A percentile compares a stretch with the other conserved stretches of the same genome.
phyloP scores from a whole-genome alignment of 2,329 filamentous ascomycete genomes.

The Dothideomycetes sp. region DNA sequence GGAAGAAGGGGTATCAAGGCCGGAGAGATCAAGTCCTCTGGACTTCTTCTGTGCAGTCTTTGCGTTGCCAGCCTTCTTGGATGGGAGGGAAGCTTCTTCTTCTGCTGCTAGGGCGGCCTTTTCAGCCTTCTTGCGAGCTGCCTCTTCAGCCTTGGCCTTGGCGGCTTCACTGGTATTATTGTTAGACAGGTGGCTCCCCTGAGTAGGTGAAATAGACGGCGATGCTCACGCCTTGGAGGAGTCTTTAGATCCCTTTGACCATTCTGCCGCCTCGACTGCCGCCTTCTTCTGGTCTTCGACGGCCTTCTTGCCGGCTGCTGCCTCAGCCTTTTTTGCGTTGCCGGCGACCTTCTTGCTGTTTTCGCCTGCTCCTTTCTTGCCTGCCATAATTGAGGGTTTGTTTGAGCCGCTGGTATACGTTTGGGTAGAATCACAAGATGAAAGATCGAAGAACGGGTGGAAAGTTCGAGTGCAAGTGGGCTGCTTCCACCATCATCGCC shows the following conservation, averaged over 20 bases:
- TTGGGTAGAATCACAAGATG: not conserved
- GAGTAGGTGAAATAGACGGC: constrained; percentile 3
- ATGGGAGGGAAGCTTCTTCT: constrained; percentile 62
- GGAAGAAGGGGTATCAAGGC: constrained; percentile 51
- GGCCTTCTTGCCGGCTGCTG: constrained; percentile 68
- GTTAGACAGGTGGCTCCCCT: constrained; percentile 5
- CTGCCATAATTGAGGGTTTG: constrained; percentile 57
- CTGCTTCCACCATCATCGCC: not conserved
- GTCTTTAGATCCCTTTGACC: constrained; percentile 77
- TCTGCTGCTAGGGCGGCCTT: constrained; percentile 71
- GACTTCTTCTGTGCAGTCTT: constrained; percentile 52
- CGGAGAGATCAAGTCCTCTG: constrained; percentile 61
- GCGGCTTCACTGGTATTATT: constrained; percentile 60
- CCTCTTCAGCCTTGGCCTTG: constrained; percentile 71
- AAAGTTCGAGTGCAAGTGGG: not conserved
- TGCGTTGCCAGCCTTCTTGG: constrained; percentile 52
- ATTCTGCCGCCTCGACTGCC: constrained; percentile 61
- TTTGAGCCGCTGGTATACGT: too few relatives aligned
- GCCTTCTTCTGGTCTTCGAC: constrained; percentile 55
- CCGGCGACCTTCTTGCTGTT: constrained; percentile 83
- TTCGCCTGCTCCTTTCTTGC: constrained; percentile 57
- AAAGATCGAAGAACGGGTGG: too few relatives aligned
- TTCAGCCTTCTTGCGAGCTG: constrained; percentile 82
- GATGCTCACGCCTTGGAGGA: constrained; percentile 70
- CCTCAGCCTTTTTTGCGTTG: constrained; percentile 86